A percentile compares a stretch with the other conserved stretches of the same genome.
These are phyloP conservation scores for Rhipidocladum racemiflorum DNA, from an alignment of 176 grass and related monocot species.

Conservation along the genomic window DNA sequence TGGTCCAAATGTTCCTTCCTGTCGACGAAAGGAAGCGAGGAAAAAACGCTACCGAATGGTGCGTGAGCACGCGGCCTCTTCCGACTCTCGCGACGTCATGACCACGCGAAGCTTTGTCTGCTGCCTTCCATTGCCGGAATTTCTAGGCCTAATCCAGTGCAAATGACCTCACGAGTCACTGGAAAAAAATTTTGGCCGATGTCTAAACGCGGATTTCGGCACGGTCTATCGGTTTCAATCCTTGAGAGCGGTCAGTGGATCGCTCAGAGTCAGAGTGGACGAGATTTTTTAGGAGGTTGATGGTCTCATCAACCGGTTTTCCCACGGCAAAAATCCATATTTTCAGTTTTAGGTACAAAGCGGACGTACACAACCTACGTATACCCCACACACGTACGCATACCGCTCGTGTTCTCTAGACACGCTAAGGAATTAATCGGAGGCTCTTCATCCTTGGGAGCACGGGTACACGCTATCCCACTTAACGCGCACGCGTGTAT, in stretches of 20 bases:
- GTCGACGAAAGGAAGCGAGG: background rate
- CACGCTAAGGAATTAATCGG: no score
- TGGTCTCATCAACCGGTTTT: background rate
- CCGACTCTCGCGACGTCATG: background rate
- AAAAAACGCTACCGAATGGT: background rate
- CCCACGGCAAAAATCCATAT: no score
- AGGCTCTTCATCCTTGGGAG: no score
- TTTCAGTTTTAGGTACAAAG: background rate
- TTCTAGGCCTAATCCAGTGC: background rate
- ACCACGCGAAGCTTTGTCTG: background rate
- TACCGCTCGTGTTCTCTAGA: no score
- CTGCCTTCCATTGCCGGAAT: background rate
- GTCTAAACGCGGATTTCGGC: background rate
- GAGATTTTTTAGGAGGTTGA: background rate
- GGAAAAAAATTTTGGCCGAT: background rate
- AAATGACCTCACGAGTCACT: background rate
- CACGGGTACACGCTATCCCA: no score
- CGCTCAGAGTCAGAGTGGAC: background rate
- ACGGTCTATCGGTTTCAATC: background rate
- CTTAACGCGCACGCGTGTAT: no score
- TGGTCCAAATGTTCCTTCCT: background rate
- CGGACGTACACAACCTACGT: no score
- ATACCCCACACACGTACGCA: no score
- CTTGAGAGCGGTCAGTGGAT: background rate
- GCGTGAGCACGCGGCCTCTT: background rate